A percentile compares a stretch with the other conserved stretches of the same genome.
These are phyloP conservation scores for Candida broadrunensis DNA, from an alignment of 805 yeast genomes.

Conservation along the genomic window DNA sequence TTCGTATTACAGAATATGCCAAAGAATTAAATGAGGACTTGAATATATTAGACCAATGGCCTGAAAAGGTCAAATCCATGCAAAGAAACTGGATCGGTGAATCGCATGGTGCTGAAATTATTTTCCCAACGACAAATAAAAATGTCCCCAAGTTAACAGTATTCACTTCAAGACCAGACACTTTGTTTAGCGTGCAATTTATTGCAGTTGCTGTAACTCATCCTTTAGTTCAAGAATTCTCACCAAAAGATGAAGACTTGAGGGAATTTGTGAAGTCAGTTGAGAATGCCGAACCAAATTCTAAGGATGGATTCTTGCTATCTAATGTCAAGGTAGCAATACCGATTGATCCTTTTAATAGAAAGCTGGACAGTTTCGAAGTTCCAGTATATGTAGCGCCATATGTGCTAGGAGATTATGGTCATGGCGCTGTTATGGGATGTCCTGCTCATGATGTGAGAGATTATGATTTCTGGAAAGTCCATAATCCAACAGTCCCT, in stretches of 20 bases:
- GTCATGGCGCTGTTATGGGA: conserved; percentile 97
- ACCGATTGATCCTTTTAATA: conserved; percentile 51
- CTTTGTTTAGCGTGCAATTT: conserved; percentile 78
- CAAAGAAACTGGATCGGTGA: conserved; percentile 94
- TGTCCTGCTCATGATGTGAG: conserved; percentile 92
- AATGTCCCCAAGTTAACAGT: conserved; percentile 39
- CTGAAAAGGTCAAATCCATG: conserved; percentile 83
- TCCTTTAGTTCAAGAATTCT: conserved; percentile 46
- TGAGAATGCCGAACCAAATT: conserved; percentile 38
- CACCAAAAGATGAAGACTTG: conserved; percentile 39
- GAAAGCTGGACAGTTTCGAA: conserved; percentile 10
- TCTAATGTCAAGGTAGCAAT: conserved; percentile 42
- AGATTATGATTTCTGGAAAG: conserved; percentile 77
- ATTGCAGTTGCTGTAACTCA: conserved; percentile 76
- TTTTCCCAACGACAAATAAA: conserved; percentile 36
- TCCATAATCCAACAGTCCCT: conserved; percentile 48
- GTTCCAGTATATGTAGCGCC: conserved; percentile 89
- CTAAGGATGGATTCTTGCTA: conserved; percentile 57
- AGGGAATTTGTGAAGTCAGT: conserved; percentile 38
- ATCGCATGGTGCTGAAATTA: conserved; percentile 73
- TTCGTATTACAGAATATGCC: conserved; percentile 85
- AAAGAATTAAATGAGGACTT: conserved; percentile 64
- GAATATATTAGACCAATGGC: conserved; percentile 69
- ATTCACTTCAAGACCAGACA: conserved; percentile 90
- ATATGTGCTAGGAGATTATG: conserved; percentile 80